Conservation (phyloP, 306 rosid species). For the Datisca glomerata region DNA sequence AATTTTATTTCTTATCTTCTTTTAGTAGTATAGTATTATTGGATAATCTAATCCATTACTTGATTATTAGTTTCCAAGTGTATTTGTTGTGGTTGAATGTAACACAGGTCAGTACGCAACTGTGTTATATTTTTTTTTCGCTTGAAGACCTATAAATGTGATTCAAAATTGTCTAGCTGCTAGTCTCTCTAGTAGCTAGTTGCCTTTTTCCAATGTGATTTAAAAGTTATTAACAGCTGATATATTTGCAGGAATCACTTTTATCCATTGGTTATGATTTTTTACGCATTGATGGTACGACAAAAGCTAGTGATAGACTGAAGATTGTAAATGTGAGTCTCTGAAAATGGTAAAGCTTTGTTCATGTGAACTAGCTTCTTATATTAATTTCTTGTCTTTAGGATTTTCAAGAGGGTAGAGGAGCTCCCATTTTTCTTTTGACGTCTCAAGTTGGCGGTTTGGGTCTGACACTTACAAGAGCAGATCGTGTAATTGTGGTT, state of each 20-base stretch:
- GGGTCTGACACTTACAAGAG: constrained; percentile 90
- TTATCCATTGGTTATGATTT: constrained; percentile 40
- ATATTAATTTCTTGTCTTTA: constrained; percentile 12
- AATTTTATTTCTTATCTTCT: too few relatives aligned
- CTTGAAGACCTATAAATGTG: too few relatives aligned
- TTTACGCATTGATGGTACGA: constrained; percentile 86
- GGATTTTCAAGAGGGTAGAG: constrained; percentile 83
- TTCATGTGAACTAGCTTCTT: constrained; percentile 2
- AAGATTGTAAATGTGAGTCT: constrained; percentile 63
- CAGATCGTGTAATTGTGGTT: constrained; percentile 95
- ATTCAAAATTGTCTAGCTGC: too few relatives aligned
- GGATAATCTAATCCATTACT: too few relatives aligned
- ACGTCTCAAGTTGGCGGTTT: constrained; percentile 99
- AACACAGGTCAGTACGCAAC: too few relatives aligned
- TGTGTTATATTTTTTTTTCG: too few relatives aligned
- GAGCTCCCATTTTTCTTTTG: constrained; percentile 78
- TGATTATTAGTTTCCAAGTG: too few relatives aligned
- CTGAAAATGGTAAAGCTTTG: neutral
- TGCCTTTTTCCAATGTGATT: too few relatives aligned
- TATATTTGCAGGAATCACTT: constrained; percentile 45
- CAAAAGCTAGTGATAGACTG: constrained; percentile 67
- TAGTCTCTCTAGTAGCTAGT: too few relatives aligned
- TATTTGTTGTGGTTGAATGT: too few relatives aligned
- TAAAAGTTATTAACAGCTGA: too few relatives aligned
- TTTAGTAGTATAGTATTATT: too few relatives aligned